Conservation (phyloP, 352 stramenopile species). For the Globisporangium yorkense region DNA sequence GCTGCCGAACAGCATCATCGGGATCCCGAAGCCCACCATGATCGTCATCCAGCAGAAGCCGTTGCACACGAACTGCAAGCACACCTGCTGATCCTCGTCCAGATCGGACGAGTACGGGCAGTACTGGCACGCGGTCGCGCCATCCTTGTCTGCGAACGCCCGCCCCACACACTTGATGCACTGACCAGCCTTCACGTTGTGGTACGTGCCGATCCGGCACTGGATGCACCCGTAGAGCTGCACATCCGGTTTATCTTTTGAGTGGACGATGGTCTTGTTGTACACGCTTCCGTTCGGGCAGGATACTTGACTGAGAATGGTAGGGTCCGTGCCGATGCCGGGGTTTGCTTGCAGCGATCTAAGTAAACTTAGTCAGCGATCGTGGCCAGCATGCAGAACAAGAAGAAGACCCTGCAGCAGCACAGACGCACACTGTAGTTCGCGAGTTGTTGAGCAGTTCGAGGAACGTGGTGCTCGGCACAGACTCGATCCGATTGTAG, state of each 20-base stretch:
- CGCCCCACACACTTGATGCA: constrained; percentile 35
- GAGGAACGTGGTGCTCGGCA: constrained; percentile 50
- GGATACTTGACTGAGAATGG: constrained; percentile 26
- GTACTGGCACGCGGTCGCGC: constrained; percentile 43
- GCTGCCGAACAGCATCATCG: constrained; percentile 41
- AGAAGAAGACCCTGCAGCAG: not conserved
- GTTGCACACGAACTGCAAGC: constrained; percentile 47
- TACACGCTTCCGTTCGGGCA: constrained; percentile 58
- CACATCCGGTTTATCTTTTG: constrained; percentile 11
- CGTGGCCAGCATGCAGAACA: not conserved
- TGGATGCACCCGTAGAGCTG: constrained; percentile 56
- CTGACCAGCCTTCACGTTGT: constrained; percentile 36
- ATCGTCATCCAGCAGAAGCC: constrained; percentile 61
- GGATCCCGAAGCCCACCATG: constrained; percentile 38
- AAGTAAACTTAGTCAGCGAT: not conserved
- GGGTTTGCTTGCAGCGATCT: constrained; percentile 50
- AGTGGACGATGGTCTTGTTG: constrained; percentile 16
- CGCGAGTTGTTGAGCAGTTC: constrained; percentile 31
- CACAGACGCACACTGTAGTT: constrained; percentile 49
- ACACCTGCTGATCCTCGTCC: constrained; percentile 23
- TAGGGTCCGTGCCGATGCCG: constrained; percentile 31
- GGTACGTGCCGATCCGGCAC: constrained; percentile 47
- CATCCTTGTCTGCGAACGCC: constrained; percentile 47
- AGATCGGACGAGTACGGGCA: constrained; percentile 63
- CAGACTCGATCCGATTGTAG: constrained; percentile 51